A percentile compares a stretch with the other conserved stretches of the same genome.
These are phyloP conservation scores for Hibiscus syriacus DNA, from an alignment of 345 rosid genomes.

Conservation along the genomic window DNA sequence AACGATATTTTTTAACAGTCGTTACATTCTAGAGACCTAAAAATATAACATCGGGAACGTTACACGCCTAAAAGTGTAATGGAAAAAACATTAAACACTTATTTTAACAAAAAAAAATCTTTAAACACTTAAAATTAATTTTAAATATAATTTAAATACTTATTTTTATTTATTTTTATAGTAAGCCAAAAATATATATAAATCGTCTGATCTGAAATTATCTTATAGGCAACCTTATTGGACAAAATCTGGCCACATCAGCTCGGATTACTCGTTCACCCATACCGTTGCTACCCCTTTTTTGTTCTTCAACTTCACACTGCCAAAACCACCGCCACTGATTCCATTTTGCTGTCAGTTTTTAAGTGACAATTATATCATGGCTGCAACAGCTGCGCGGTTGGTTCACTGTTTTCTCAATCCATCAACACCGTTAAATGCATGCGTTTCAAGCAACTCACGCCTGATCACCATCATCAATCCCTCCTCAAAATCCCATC, in stretches of 20 bases:
- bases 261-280: neutral
- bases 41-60: too few species aligned
- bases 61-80: too few species aligned
- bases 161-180: too few species aligned
- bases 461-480: neutral
- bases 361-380: neutral
- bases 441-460: constrained; percentile 22
- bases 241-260: constrained; percentile 13
- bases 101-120: too few species aligned
- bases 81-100: too few species aligned
- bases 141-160: too few species aligned
- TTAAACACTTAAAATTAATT: too few species aligned
- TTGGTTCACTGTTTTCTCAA: constrained; percentile 33
- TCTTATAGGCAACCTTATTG: constrained; percentile 8
- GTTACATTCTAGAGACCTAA: too few species aligned
- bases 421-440: constrained; percentile 33
- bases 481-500: constrained; percentile 15
- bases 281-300: neutral
- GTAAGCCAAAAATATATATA: too few species aligned
- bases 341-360: neutral
- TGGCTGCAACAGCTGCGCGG: constrained; percentile 42
- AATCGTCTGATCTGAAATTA: constrained; percentile 3
- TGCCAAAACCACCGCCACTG: neutral
- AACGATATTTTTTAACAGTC: too few species aligned
- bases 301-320: neutral